Conservation (phyloP, 441 rosid species). For the Raphanus hybrid region DNA sequence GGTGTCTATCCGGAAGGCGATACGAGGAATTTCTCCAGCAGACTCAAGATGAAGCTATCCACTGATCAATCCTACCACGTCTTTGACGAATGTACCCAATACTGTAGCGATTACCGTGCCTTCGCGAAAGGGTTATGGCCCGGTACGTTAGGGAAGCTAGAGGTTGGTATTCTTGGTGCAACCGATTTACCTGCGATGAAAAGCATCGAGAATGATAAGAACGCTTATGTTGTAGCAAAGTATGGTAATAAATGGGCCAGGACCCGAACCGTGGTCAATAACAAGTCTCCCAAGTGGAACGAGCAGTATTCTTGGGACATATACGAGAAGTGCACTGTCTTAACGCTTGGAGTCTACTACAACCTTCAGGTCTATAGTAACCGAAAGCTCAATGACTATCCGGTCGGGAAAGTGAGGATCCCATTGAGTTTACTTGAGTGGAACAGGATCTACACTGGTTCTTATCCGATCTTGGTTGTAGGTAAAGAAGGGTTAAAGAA, state of each 20-base stretch:
- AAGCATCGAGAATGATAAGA: no score
- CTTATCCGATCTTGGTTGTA: conserved; percentile 5
- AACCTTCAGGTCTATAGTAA: background rate
- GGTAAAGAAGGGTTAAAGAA: conserved; percentile 17
- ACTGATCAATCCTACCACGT: conserved; percentile 41
- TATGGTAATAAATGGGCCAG: conserved; percentile 38
- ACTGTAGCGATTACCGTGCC: conserved; percentile 32
- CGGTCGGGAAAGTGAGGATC: conserved; percentile 35
- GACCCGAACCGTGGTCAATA: conserved; percentile 34
- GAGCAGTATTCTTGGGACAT: conserved; percentile 37
- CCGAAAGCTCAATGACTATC: background rate
- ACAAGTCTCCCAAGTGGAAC: conserved; percentile 29
- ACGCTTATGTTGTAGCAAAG: conserved; percentile 29
- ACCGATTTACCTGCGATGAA: background rate
- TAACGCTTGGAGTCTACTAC: conserved; percentile 35
- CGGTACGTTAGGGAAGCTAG: conserved; percentile 16
- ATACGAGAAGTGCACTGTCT: conserved; percentile 18
- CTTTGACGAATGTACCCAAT: conserved; percentile 9
- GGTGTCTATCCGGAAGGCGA: conserved; percentile 1
- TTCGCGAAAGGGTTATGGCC: conserved; percentile 31
- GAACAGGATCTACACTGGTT: background rate
- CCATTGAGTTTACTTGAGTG: conserved; percentile 7
- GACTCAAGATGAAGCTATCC: conserved; percentile 29
- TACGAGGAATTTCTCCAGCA: conserved; percentile 31
- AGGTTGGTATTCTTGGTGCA: conserved; percentile 27